Evolutionary conservation across 2,329 filamentous ascomycete species (phyloP).

Genomic region (Cercospora sp.): DNA sequence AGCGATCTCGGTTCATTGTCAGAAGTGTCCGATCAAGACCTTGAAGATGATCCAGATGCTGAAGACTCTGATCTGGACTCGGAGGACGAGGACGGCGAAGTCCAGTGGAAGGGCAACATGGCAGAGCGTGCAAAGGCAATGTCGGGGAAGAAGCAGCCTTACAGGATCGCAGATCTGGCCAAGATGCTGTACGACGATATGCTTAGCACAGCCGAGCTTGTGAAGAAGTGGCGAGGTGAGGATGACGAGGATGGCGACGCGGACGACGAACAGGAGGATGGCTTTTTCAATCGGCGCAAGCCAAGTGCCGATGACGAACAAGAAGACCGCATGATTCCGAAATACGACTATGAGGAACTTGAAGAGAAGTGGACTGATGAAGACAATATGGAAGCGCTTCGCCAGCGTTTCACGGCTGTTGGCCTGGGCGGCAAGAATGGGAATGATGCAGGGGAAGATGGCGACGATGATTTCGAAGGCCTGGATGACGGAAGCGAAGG

Average conservation of each 20-base stretch:
- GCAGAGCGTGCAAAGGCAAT: slow-evolving; percentile 69
- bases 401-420: slow-evolving; percentile 72
- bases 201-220: slow-evolving; percentile 70
- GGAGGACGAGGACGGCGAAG: slow-evolving; percentile 70
- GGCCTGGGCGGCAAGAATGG: slow-evolving; percentile 55
- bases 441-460: slow-evolving; percentile 53
- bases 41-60: slow-evolving; percentile 51
- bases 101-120: slow-evolving; percentile 89
- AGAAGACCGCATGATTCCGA: slow-evolving; percentile 77
- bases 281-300: slow-evolving; percentile 62
- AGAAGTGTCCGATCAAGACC: slow-evolving; percentile 56
- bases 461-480: slow-evolving; percentile 51
- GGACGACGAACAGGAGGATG: slow-evolving; percentile 62
- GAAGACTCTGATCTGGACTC: slow-evolving; percentile 42
- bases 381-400: slow-evolving; percentile 72
- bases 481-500: slow-evolving; percentile 64
- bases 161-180: slow-evolving; percentile 77
- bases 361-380: slow-evolving; percentile 82
- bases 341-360: slow-evolving; percentile 76
- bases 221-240: slow-evolving; percentile 77
- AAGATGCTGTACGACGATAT: slow-evolving; percentile 85
- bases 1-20: slow-evolving; percentile 92
- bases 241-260: slow-evolving; percentile 55
- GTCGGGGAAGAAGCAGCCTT: slow-evolving; percentile 69
- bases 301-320: slow-evolving; percentile 50